phyloP scores from a whole-genome alignment of 2,329 filamentous ascomycete genomes.

The Scedosporium apiospermum region DNA sequence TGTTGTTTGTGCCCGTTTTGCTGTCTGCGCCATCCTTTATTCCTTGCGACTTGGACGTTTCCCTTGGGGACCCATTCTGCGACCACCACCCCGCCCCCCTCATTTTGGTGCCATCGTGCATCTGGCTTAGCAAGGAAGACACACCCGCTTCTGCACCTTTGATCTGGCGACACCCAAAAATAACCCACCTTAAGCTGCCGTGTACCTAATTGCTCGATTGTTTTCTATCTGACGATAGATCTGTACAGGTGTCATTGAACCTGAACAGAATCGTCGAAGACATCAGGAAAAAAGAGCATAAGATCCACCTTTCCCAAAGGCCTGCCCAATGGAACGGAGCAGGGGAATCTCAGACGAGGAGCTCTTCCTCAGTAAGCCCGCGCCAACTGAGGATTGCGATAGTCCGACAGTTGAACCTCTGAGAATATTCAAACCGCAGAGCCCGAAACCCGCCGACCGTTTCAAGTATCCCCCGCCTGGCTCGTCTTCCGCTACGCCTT shows the following conservation, averaged over 20 bases:
- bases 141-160: not conserved
- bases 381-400: conserved; percentile 42
- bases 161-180: not conserved
- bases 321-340: conserved; percentile 33
- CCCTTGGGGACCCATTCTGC: conserved; percentile 5
- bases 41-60: not conserved
- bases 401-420: conserved; percentile 77
- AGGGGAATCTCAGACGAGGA: conserved; percentile 69
- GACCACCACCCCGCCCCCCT: conserved; percentile 6
- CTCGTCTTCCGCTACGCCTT: conserved; percentile 24
- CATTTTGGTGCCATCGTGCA: not conserved
- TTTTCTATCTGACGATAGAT: too few species aligned
- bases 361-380: conserved; percentile 64
- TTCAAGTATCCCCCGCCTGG: conserved; percentile 43
- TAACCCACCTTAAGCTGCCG: not conserved
- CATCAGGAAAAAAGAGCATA: not conserved
- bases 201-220: not conserved
- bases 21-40: not conserved
- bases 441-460: conserved; percentile 44
- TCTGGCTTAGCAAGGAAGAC: not conserved
- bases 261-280: not conserved
- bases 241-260: not conserved
- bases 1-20: not conserved
- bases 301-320: not conserved
- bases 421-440: conserved; percentile 73